phyloP scores from a whole-genome alignment of 1,284 basidiomycete genomes.

The Ceratobasidium sp. region DNA sequence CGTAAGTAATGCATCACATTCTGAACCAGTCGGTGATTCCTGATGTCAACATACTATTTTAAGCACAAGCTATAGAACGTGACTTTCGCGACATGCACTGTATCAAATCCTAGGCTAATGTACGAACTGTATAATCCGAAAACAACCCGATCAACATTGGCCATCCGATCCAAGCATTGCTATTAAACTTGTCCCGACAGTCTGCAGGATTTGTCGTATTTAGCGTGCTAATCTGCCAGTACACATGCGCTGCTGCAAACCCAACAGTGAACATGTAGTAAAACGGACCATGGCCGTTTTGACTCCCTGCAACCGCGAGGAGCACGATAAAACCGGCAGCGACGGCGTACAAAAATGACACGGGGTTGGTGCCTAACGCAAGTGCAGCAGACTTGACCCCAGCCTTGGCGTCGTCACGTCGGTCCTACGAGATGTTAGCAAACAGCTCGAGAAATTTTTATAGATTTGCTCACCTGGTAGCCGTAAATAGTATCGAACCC shows the following conservation, averaged over 20 bases:
- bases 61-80: too few relatives aligned
- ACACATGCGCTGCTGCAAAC: conserved; percentile 57
- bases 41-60: too few relatives aligned
- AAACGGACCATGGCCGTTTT: conserved; percentile 58
- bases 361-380: conserved; percentile 63
- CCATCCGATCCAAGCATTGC: conserved; percentile 36
- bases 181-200: conserved; percentile 56
- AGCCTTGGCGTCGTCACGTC: conserved; percentile 59
- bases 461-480: conserved; percentile 51
- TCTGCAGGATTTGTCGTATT: conserved; percentile 63
- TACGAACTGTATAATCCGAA: neutral
- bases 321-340: conserved; percentile 59
- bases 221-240: conserved; percentile 65
- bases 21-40: too few relatives aligned
- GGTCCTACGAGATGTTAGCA: conserved; percentile 49
- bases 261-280: conserved; percentile 65
- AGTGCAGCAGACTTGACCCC: conserved; percentile 67
- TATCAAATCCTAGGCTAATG: too few relatives aligned
- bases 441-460: neutral
- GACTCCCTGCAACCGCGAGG: conserved; percentile 58
- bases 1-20: too few relatives aligned
- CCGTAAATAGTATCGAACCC: conserved; percentile 72
- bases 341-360: conserved; percentile 61
- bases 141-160: conserved; percentile 19
- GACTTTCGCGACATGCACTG: too few relatives aligned